Conservation (phyloP, 345 rosid genomes). For the Raphanus raphanistrum region DNA sequence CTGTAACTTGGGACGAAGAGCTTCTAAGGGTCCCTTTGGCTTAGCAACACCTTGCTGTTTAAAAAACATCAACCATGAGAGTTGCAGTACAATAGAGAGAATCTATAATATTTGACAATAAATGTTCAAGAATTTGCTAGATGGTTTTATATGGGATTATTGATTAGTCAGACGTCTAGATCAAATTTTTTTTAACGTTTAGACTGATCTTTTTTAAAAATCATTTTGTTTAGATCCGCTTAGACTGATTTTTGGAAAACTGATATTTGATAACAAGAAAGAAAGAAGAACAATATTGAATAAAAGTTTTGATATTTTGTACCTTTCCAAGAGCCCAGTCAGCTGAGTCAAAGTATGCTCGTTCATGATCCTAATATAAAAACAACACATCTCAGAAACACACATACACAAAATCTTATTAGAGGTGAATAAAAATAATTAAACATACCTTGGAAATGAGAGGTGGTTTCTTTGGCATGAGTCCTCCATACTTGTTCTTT, state of each 20-base stretch:
- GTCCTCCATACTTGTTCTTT: slow-evolving; percentile 95
- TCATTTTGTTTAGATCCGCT: neutral
- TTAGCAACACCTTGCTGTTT: slow-evolving; percentile 94
- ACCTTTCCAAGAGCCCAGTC: slow-evolving; percentile 99
- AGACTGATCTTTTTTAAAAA: too few species aligned
- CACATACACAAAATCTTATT: neutral
- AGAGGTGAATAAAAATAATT: neutral
- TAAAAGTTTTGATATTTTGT: neutral
- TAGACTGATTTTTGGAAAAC: neutral
- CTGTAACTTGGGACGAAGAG: slow-evolving; percentile 98
- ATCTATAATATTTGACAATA: slow-evolving; percentile 2
- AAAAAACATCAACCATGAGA: slow-evolving; percentile 18
- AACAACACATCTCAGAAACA: slow-evolving; percentile 15
- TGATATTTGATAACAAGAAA: neutral
- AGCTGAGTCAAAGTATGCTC: slow-evolving; percentile 98
- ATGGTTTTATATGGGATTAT: neutral
- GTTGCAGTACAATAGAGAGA: neutral
- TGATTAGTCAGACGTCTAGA: neutral
- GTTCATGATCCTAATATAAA: slow-evolving; percentile 74
- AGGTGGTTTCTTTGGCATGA: slow-evolving; percentile 97
- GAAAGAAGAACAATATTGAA: neutral
- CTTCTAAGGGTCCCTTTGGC: slow-evolving; percentile 99
- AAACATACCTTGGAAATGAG: slow-evolving; percentile 84
- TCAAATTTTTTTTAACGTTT: too few species aligned
- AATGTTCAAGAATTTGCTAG: neutral